Evolutionary conservation across 2,329 filamentous ascomycete genomes (phyloP).

Genomic region (Sporothrix euskadiensis): DNA sequence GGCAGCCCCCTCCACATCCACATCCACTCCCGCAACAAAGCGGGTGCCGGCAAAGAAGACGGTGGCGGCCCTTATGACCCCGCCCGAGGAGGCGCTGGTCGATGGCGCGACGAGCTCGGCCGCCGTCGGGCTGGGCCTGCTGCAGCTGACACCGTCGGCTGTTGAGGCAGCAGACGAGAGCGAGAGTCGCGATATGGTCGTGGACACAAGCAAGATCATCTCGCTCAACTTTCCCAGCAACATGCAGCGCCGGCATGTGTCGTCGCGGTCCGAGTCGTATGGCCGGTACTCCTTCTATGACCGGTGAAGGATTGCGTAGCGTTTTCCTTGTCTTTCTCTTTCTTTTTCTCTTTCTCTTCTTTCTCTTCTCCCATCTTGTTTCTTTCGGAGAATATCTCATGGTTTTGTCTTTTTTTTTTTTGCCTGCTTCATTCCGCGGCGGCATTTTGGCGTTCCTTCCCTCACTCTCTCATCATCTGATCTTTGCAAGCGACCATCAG

Average conservation of each 20-base stretch:
- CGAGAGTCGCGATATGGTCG: not conserved
- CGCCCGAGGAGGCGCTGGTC: constrained; percentile 7
- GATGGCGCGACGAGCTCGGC: not conserved
- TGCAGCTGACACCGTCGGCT: not conserved
- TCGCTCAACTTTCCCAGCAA: not conserved
- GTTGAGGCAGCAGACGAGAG: not conserved
- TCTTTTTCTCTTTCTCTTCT: not conserved
- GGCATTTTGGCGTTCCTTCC: constrained; percentile 5
- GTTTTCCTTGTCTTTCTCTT: not conserved
- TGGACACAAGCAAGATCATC: not conserved
- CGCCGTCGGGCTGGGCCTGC: not conserved
- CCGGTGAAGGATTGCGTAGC: not conserved
- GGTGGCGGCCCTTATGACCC: not conserved
- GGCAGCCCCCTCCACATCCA: not conserved
- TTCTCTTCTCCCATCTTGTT: not conserved
- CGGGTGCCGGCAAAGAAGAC: not conserved
- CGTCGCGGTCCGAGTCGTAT: constrained; percentile 26
- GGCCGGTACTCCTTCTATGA: constrained; percentile 10
- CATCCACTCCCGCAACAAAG: not conserved
- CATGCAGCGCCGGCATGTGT: constrained; percentile 19
- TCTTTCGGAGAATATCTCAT: not conserved
- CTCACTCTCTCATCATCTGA: not conserved
- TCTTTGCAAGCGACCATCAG: constrained; percentile 12
- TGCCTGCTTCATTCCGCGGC: not conserved
- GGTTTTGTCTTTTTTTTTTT: not conserved